Evolutionary conservation across 2,329 filamentous ascomycete species (phyloP), one percentile per base, ranked within the genome.

Genomic region (Claviceps pazoutovae): DNA sequence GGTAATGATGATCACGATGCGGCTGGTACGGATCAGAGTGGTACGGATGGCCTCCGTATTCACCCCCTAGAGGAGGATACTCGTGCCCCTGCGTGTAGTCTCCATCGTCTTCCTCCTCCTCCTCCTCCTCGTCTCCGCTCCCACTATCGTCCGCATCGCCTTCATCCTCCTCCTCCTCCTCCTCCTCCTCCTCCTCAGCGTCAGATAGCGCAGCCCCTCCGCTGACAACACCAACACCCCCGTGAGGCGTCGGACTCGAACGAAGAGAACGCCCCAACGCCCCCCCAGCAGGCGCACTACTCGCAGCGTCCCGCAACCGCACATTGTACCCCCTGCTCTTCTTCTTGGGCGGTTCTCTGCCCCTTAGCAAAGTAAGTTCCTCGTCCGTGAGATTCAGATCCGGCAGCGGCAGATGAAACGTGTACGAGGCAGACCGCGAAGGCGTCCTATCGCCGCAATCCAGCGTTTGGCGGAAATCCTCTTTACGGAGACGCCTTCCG

Each of bases 401-500:
- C 7, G 63, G 66, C 46, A 65, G 57, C 30, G 64, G 67, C 8
- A 66, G 56, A 51, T 64, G 65, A 45, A 62, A 63, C 9, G 61
- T 68, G 45, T 60, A 56, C 44, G 61, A 62, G 0, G 60, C 57
- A 3, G 63, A 58, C 21, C 61, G 60, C 8, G 61, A 54, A 1
- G 67, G 66, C 13, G 66, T 70, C 52, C 59, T 53, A 46, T 69
- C 66, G 5, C 66, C 65, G 11, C 60, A 61, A 30, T 64, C 58
- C 1, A 70, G 51, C 1, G 67, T 70, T 16, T 62, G 55, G 0
- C 61, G 59, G 53, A 70, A 70, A 49, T 70, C 67, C 37, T 60
- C 54, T n/a, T 58, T 58, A 1, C 68, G 70, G 0, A 82, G 66
- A 16, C 69, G 68, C 26, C 77, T 72, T 8, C 74, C 72, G 46